phyloP scores from a whole-genome alignment of 768 basidiomycete species.

The Phlebiopsis flavidoalba region DNA sequence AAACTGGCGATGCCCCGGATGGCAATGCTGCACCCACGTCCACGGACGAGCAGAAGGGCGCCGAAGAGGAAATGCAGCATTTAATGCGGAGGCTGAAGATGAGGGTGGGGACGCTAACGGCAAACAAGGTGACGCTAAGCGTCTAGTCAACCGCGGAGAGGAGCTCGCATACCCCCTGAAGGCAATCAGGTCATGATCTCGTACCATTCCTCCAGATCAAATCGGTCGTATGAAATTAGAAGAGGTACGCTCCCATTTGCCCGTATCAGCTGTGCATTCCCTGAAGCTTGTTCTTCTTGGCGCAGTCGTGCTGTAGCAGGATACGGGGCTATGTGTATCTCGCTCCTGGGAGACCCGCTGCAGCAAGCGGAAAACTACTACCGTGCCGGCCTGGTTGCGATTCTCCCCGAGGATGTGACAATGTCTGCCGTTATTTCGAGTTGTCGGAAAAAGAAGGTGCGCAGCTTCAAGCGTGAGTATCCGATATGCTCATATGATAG shows the following conservation, averaged over 20 bases:
- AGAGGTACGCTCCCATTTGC: constrained; percentile 54
- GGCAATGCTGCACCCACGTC: constrained; percentile 23
- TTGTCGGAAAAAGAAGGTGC: constrained; percentile 83
- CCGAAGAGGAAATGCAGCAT: constrained; percentile 76
- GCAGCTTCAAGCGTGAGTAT: constrained; percentile 5
- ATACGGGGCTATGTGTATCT: constrained; percentile 84
- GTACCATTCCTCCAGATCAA: constrained; percentile 91
- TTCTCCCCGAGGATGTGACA: constrained; percentile 76
- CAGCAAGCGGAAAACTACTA: constrained; percentile 87
- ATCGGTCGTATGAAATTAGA: constrained; percentile 88
- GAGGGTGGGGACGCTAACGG: constrained; percentile 33
- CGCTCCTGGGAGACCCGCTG: constrained; percentile 82
- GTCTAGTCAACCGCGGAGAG: constrained; percentile 48
- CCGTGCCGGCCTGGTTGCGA: constrained; percentile 91
- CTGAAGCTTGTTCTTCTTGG: constrained; percentile 6
- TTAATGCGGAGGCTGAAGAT: constrained; percentile 67
- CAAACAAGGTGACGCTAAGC: constrained; percentile 53
- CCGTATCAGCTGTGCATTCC: constrained; percentile 3
- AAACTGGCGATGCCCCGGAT: constrained; percentile 31
- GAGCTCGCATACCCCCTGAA: constrained; percentile 63
- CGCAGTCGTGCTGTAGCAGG: constrained; percentile 68
- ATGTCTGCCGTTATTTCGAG: constrained; percentile 69
- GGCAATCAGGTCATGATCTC: constrained; percentile 92
- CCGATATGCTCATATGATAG: not conserved
- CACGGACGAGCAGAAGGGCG: constrained; percentile 50